Percentiles rank a stretch among this genome's conserved stretches.
Conservation (phyloP, 2,329 filamentous ascomycete genomes). For the Ascochyta viciae-villosae region DNA sequence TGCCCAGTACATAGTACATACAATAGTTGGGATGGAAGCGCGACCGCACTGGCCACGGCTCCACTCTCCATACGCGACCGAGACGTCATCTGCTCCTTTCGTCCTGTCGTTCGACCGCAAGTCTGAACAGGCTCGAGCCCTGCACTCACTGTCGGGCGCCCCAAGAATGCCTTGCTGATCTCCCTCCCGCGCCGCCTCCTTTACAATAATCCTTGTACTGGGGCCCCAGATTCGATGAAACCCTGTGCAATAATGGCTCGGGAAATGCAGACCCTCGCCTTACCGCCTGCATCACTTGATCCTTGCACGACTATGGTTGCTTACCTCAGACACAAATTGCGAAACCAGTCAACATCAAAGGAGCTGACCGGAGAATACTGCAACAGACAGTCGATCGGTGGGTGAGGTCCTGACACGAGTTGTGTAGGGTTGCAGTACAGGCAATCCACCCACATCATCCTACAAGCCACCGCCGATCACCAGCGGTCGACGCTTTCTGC, state of each 20-base stretch:
- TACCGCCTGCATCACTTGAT: not conserved
- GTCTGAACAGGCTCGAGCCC: not conserved
- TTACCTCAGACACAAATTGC: slow-evolving; percentile 9
- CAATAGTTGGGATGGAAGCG: slow-evolving; percentile 1
- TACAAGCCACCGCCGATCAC: slow-evolving; percentile 7
- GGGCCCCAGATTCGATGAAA: slow-evolving; percentile 6
- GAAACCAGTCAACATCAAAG: not conserved
- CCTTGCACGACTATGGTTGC: not conserved
- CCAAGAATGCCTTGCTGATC: not conserved
- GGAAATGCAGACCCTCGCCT: not conserved
- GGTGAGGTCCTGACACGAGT: not conserved
- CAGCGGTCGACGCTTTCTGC: not conserved
- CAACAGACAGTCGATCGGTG: not conserved
- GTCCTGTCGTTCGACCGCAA: too few relatives aligned
- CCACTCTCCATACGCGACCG: slow-evolving; percentile 11
- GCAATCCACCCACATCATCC: slow-evolving; percentile 7
- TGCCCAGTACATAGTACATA: not conserved
- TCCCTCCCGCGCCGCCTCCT: not conserved
- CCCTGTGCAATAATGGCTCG: not conserved
- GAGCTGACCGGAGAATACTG: slow-evolving; percentile 1
- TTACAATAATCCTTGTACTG: not conserved
- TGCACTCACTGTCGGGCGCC: not conserved
- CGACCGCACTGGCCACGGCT: slow-evolving; percentile 16
- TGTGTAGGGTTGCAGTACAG: slow-evolving; percentile 12
- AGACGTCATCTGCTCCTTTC: not conserved